Base-by-base conservation (phyloP, 108 stramenopile genomes). In the Mayamaea pseudoterrestris region DNA sequence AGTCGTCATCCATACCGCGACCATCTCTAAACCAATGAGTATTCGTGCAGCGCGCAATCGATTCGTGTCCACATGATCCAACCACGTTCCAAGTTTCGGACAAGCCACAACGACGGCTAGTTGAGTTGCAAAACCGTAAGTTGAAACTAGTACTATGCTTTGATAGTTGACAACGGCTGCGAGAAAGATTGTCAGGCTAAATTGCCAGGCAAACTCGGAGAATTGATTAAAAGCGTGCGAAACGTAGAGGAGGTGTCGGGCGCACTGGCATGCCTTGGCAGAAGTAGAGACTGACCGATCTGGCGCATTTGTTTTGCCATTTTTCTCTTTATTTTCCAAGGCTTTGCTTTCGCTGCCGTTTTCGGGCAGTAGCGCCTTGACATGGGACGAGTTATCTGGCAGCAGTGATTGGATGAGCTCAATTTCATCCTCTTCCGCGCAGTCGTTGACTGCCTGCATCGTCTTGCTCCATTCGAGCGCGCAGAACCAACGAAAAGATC, bases 151-250 rank as follows among this genome's bases (percentile, higher is more conserved):
- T 20, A 75, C 26, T 14, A 75, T 32, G 27, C 51, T 55, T 20
- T 74, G 27, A 40, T 75, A 72, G 30, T 71, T 62, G 30, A 71
- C 49, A 37, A 72, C 60, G 0, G 78, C 78, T 14, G 78, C 58
- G 9, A 80, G 48, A 35, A 80, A 75, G 3, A 80, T 41, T n/a
- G 58, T 60, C 17, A 80, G 30, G 27, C 63, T 61, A 42, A 80
- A 80, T 50, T 80, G 70, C 78, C 78, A 80, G 1, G 68, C 41
- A 27, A 47, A 40, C 37, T 80, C 78, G 1, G 68, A 58, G 44
- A 75, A 74, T 45, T 69, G 69, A 37, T 69, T 48, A 54, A 74
- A 63, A 17, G 63, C 53, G 57, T 80, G 78, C 11, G 73, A 71
- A 2, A 65, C 29, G 35, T 69, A 80, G 28, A 80, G 39, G 32